Percentiles rank a stretch among this genome's conserved stretches.
Conservation (phyloP, 2,329 filamentous ascomycete genomes). For the Penicillium sp. region DNA sequence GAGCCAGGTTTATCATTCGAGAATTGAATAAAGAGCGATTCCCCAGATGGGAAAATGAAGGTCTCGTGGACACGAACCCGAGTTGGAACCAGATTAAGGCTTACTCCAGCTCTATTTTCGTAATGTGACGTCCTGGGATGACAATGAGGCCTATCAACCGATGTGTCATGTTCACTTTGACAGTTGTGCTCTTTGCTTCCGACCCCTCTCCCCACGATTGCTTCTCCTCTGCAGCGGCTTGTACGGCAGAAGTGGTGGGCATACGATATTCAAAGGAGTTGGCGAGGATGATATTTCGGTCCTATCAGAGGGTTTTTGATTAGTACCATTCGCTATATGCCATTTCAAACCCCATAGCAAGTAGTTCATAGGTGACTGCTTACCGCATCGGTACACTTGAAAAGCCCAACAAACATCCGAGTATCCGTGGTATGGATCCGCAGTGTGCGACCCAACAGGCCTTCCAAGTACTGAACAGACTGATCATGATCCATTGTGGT, state of each 20-base stretch:
- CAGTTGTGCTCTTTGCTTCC: conserved; percentile 26
- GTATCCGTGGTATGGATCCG: conserved; percentile 78
- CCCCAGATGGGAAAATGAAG: conserved; percentile 3
- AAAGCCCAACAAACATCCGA: conserved; percentile 82
- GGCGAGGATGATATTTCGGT: conserved; percentile 82
- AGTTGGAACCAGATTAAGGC: conserved; percentile 16
- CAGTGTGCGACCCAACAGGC: conserved; percentile 74
- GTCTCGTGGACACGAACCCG: conserved; percentile 13
- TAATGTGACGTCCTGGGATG: conserved; percentile 81
- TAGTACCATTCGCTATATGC: conserved; percentile 2
- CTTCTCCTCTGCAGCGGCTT: conserved; percentile 40
- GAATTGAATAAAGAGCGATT: neutral
- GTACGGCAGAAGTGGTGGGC: conserved; percentile 57
- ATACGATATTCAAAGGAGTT: conserved; percentile 86
- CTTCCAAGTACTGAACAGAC: conserved; percentile 45
- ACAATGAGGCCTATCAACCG: conserved; percentile 88
- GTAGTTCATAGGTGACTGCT: conserved; percentile 31
- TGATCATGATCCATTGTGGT: conserved; percentile 39
- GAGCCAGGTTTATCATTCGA: conserved; percentile 18
- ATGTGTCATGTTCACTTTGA: conserved; percentile 73
- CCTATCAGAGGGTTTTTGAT: conserved; percentile 51
- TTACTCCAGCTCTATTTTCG: conserved; percentile 84
- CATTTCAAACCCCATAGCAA: neutral
- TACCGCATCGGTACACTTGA: conserved; percentile 95
- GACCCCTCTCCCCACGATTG: conserved; percentile 24